Conservation (phyloP, 2,329 filamentous ascomycete genomes). For the Triangularia verruculosa region DNA sequence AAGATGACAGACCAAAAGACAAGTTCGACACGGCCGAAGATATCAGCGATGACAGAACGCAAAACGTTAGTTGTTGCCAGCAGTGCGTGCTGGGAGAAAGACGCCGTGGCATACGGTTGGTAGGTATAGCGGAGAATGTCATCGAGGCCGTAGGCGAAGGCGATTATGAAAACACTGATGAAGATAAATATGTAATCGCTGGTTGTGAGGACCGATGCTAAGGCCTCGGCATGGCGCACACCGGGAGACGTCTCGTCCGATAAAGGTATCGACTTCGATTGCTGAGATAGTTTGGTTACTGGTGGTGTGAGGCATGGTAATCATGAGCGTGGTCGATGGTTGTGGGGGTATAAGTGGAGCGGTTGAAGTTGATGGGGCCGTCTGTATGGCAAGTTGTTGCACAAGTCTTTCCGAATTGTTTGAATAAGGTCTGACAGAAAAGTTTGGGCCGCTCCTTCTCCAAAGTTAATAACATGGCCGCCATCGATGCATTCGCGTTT, state of each 20-base stretch:
- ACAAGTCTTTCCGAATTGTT: too few relatives aligned
- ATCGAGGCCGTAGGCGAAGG: constrained; percentile 63
- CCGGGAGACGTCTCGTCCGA: constrained; percentile 43
- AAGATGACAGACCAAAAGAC: constrained; percentile 58
- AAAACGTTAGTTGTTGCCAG: constrained; percentile 57
- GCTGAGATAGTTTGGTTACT: neutral
- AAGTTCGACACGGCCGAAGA: constrained; percentile 61
- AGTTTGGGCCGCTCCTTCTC: too few relatives aligned
- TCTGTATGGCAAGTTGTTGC: too few relatives aligned
- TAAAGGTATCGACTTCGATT: neutral
- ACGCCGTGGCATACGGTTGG: constrained; percentile 53
- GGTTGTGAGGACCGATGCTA: constrained; percentile 50
- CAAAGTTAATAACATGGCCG: too few relatives aligned
- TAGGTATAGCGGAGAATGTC: constrained; percentile 54
- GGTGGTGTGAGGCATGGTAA: too few relatives aligned
- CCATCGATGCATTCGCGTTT: too few relatives aligned
- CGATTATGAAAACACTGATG: constrained; percentile 58
- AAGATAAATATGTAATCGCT: constrained; percentile 57
- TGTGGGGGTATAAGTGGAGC: too few relatives aligned
- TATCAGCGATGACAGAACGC: constrained; percentile 58
- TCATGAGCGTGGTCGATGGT: too few relatives aligned
- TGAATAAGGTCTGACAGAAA: too few relatives aligned
- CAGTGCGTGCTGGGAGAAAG: constrained; percentile 51
- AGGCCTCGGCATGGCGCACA: constrained; percentile 57
- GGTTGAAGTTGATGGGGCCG: too few relatives aligned